Conservation (phyloP, 768 basidiomycete species). For the Saitozyma podzolica region DNA sequence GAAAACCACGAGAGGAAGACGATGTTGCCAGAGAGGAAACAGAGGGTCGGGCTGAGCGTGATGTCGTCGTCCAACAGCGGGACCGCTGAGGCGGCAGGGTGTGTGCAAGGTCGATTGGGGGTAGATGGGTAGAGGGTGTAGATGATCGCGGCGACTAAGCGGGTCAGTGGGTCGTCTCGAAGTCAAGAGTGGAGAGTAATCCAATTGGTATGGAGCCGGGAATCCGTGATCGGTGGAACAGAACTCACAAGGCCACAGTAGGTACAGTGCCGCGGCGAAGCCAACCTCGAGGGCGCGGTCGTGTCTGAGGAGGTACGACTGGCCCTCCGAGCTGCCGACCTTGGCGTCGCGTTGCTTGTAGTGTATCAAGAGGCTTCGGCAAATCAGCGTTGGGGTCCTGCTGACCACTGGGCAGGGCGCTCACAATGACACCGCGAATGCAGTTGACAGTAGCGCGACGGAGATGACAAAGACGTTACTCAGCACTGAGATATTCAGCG, state of each 20-base stretch:
- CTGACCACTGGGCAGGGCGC: neutral
- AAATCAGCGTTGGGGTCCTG: neutral
- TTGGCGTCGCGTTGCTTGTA: neutral
- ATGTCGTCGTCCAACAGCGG: constrained; percentile 13
- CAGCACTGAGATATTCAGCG: neutral
- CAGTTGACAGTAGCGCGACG: constrained; percentile 6
- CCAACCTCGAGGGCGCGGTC: constrained; percentile 34
- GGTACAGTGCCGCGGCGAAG: constrained; percentile 20
- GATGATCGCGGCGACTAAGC: constrained; percentile 28
- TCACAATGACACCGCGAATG: constrained; percentile 15
- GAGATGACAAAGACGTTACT: constrained; percentile 14
- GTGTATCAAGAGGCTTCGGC: neutral
- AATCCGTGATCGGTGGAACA: neutral
- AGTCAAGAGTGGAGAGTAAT: neutral
- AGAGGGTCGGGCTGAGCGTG: constrained; percentile 15
- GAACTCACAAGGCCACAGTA: constrained; percentile 42
- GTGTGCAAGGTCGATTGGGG: constrained; percentile 32
- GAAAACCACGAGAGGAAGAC: constrained; percentile 33
- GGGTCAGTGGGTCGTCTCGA: neutral
- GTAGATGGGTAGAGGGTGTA: constrained; percentile 40
- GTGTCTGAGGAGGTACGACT: neutral
- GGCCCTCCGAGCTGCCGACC: neutral
- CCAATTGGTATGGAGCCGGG: too few relatives aligned
- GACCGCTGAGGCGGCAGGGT: constrained; percentile 24
- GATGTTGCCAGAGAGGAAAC: constrained; percentile 21